A percentile compares a stretch with the other conserved stretches of the same genome.
These are phyloP conservation scores for Sphaerobolus stellatus DNA, from an alignment of 1,284 basidiomycete genomes.

Conservation along the genomic window DNA sequence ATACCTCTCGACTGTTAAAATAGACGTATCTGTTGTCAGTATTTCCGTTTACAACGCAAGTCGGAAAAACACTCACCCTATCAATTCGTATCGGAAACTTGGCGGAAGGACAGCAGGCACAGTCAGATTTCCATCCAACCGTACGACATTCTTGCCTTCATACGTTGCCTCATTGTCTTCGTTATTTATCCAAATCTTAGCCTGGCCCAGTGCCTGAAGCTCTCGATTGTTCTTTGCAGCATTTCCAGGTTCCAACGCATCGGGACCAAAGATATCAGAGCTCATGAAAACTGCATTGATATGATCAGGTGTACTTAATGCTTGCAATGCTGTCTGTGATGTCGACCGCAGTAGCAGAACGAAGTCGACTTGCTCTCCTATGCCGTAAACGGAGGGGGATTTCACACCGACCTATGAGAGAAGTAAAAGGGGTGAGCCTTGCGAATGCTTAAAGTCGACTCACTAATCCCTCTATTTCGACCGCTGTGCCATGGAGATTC, in stretches of 20 bases:
- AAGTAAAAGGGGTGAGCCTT: not conserved
- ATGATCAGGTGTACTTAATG: not conserved
- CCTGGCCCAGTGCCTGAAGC: not conserved
- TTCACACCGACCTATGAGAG: not conserved
- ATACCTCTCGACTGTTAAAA: no score
- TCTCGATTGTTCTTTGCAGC: not conserved
- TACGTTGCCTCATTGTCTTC: not conserved
- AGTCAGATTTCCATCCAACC: conserved; percentile 1
- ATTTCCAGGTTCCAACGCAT: not conserved
- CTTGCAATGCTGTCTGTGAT: not conserved
- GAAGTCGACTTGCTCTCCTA: not conserved
- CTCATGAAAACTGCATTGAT: not conserved
- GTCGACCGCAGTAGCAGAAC: conserved; percentile 1
- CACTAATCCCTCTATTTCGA: conserved; percentile 3
- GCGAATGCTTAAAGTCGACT: not conserved
- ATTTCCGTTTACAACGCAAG: no score
- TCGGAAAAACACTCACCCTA: conserved; percentile 3
- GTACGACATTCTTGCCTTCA: not conserved
- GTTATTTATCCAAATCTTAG: not conserved
- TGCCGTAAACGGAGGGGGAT: not conserved
- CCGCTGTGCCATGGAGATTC: not conserved
- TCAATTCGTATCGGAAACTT: conserved; percentile 5
- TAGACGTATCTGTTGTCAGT: no score
- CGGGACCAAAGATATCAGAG: conserved; percentile 1
- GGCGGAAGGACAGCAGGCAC: not conserved